Base-by-base conservation (phyloP, 257 asterid genomes). In the Solanum paucissectum region DNA sequence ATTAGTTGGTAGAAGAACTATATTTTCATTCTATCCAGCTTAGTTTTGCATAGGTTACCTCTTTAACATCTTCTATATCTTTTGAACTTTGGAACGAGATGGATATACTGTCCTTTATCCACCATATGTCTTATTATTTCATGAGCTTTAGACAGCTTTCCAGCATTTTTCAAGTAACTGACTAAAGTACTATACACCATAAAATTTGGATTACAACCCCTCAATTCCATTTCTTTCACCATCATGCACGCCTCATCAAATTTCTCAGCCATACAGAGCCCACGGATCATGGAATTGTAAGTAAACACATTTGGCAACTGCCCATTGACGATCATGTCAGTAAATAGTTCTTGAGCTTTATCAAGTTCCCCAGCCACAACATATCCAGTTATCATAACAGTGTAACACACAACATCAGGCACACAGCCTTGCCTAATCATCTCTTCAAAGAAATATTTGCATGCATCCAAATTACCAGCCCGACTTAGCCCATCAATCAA, bases 221-320 rank as follows among this genome's bases (percentile, higher is more conserved):
- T 94, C 25, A 93, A 90, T 86, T 96, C 99, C 99, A 97, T 97
- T 88, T 96, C 98, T 86, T 94, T 93, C 88, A 97, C 87, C 98
- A 95, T 92, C 93, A 89, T 91, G 90, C 91, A 90, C 62, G 99
- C 99, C 87, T 96, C 98, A 85, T 95, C 95, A 89, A 92, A 97
- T 84, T 92, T 95, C 88, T 93, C 89, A 79, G 83, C 94, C 93
- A 92, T 94, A 89, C 99, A 97, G 83, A 94, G 93, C 64, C 99
- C 99, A 1, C 98, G 95, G 55, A 97, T 96, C 98, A 96, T 97
- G 79, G 99, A 94, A 89, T 96, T 96, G 90, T 96, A 97, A 7
- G 99, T 97, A 91, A 94, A 96, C 83, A 93, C 99, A 89, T 97
- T 97, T 27, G 99, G 99, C 90, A 96, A 89, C 34, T 95, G 96